Base-by-base conservation (phyloP, 495 filamentous ascomycete genomes). In the Penicillium paxilli region DNA sequence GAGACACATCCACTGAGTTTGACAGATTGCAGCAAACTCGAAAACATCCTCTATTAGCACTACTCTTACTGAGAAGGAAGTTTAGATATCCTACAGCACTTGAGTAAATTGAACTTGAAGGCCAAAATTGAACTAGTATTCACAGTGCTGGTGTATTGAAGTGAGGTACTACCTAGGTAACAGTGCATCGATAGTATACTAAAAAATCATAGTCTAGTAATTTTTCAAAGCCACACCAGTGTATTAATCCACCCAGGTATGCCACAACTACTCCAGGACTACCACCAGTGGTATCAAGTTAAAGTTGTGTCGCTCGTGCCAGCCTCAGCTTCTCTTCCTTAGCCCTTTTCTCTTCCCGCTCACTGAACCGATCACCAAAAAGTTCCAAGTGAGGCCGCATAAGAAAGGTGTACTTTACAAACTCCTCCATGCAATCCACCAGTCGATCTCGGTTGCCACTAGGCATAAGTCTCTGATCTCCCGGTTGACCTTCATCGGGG, bases 371-470 rank as follows among this genome's bases (percentile, higher is more conserved):
- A 69, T 90, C 87, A 20, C 69, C 80, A 71, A 89, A 87, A 21
- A 87, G 69, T 33, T 76, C 78, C 45, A 84, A 74, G 52, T 85
- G 78, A 24, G 80, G 79, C 49, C 84, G 68, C 80, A 89, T 85
- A 9, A 89, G 54, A 26, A 87, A 77, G 0, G 84, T 88, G 63
- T 87, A 88, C 62, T 88, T 88, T 4, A 89, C 85, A 72, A 91
- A 80, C 66, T 90, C 87, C 74, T 90, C 87, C 82, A 87, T 87
- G 54, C 85, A 88, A 73, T 91, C 87, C 16, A 90, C 87, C 49
- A 90, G 60, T 4, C 87, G 67, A 58, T 88, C 83, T 26, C 87
- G 65, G 59, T 88, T 88, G 0, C 78, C 73, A 69, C 85, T 84
- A 5, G 80, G 75, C 64, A 81, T 77, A 9, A 90, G 59, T 25